These are phyloP conservation scores for Naganishia antarctica DNA, from an alignment of 768 basidiomycete species.

Conservation along the genomic window DNA sequence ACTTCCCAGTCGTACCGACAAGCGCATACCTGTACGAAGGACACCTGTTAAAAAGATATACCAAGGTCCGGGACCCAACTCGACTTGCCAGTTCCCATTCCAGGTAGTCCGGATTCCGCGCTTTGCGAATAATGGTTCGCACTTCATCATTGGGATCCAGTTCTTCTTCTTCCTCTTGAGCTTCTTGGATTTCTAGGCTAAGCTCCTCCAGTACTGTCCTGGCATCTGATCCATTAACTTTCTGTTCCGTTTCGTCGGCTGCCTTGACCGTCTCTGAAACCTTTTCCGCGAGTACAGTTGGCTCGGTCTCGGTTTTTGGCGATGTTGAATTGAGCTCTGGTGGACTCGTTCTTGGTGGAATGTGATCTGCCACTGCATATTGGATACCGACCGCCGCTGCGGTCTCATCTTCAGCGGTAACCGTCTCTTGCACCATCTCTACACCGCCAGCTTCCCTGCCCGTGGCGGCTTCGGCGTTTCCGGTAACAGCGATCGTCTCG, in stretches of 20 bases:
- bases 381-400: too few relatives aligned
- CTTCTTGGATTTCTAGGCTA: conserved; percentile 4
- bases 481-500: too few relatives aligned
- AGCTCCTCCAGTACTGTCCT: conserved; percentile 2
- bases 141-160: conserved; percentile 55
- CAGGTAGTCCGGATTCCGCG: conserved; percentile 45
- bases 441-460: too few relatives aligned
- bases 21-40: conserved; percentile 64
- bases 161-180: conserved; percentile 49
- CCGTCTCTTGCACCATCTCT: too few relatives aligned
- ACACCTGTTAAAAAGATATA: conserved; percentile 19
- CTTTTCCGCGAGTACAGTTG: not conserved
- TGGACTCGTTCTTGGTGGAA: too few relatives aligned
- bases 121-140: conserved; percentile 33
- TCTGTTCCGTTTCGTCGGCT: not conserved
- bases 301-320: not conserved
- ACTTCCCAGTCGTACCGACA: conserved; percentile 80
- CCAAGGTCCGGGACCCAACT: too few relatives aligned
- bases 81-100: conserved; percentile 83
- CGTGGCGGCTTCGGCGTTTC: too few relatives aligned
- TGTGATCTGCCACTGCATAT: too few relatives aligned
- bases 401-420: too few relatives aligned
- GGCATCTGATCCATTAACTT: not conserved
- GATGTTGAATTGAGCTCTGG: too few relatives aligned
- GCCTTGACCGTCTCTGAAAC: not conserved